Evolutionary conservation across 441 rosid genomes (phyloP), one percentile per base, ranked within the genome.

Genomic region (Rhodomyrtus psidioides): DNA sequence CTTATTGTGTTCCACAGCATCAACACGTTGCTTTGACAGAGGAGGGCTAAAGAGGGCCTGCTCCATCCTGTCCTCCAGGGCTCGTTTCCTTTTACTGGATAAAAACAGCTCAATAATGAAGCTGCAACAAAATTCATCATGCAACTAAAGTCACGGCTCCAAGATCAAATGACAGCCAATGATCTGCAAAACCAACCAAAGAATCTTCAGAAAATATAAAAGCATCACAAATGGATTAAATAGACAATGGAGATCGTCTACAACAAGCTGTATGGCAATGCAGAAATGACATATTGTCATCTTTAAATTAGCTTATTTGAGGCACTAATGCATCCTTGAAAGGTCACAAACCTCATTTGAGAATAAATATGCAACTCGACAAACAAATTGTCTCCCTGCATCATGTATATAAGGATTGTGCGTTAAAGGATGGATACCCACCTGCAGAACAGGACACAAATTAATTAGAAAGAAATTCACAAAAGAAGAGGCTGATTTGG

Each of bases 31-130:
- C 91, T 95, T 97, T 28, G 98, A 95, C 87, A 97, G 98, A 28
- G 99, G 95, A 85, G 99, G 99, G 86, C 93, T 96, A 85, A 97
- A 97, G 91, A 95, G 90, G 83, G 99, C 99, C 82, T 95, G 98
- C 90, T 96, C 99, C 98, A 97, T 97, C 90, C 97, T 92, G 88
- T 96, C 98, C 92, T 96, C 99, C 24, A 95, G 91, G 98, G 97
- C 86, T 93, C 26, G 5, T 34, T 28, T 34, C 76, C 46, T 65
- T 65, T 65, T 65, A 13, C 46, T 65, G 44, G 76, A 34, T 34
- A 34, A 34, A 34, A 34, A 65, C 46, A 65, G 46, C 46, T 23
- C 46, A 19, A 65, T 10, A 19, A 65, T 65, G 76, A 39, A 65
- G 34, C 44, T 19, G 76, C 46, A 34, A n/a, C n/a, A n/a, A n/a